Percentiles rank a stretch among this genome's conserved stretches.
These are phyloP conservation scores for Botrytis sinoallii DNA, from an alignment of 2,329 filamentous ascomycete genomes.

Conservation along the genomic window DNA sequence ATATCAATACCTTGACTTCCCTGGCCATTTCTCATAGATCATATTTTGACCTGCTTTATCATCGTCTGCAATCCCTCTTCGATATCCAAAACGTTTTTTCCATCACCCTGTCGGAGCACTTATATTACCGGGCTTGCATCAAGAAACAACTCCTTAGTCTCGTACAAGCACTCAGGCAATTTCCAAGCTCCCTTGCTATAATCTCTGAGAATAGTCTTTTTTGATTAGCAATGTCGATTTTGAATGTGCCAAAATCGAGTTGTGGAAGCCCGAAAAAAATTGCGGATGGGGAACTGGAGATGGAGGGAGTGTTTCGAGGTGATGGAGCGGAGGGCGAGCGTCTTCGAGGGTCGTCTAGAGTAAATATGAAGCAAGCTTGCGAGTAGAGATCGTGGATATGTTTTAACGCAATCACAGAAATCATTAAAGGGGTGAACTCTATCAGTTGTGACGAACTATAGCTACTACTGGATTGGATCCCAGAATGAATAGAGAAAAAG, in stretches of 20 bases:
- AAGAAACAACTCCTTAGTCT: neutral
- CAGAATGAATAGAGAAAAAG: neutral
- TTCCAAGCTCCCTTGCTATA: neutral
- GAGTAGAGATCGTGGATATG: constrained; percentile 11
- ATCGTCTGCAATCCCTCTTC: constrained; percentile 5
- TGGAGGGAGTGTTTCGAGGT: neutral
- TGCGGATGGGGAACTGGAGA: neutral
- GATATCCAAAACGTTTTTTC: neutral
- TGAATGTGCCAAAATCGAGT: constrained; percentile 8
- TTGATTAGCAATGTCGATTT: constrained; percentile 7
- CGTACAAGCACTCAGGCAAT: neutral
- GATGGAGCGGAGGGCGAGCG: neutral
- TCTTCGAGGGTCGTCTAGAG: neutral
- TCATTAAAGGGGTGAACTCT: neutral
- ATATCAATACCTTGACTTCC: neutral
- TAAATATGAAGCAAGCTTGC: constrained; percentile 13
- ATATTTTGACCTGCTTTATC: neutral
- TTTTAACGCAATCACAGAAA: neutral
- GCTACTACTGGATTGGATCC: neutral
- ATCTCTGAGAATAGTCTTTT: constrained; percentile 1
- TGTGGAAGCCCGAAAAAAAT: neutral
- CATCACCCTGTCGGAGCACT: neutral
- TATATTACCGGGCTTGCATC: constrained; percentile 2
- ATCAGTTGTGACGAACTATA: neutral
- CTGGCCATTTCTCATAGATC: neutral